Evolutionary conservation across 2,329 filamentous ascomycete genomes (phyloP).

Genomic region (Botrytis galanthina): DNA sequence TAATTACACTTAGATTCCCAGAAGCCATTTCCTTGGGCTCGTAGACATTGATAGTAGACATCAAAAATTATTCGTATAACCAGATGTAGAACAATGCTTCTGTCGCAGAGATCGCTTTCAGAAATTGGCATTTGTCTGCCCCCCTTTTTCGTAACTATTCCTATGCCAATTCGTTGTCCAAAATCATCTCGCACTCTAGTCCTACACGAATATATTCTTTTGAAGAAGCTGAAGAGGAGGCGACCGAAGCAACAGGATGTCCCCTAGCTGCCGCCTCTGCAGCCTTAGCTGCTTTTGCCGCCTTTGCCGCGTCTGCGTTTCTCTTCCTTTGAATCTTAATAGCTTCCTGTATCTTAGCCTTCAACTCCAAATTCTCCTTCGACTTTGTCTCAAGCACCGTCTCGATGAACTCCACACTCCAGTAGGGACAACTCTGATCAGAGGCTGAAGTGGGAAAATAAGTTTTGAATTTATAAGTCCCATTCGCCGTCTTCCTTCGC

Average conservation of each 20-base stretch:
- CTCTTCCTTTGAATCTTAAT: background rate
- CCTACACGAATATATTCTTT: background rate
- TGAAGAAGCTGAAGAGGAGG: background rate
- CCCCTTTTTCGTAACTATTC: background rate
- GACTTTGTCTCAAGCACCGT: background rate
- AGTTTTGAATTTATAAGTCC: background rate
- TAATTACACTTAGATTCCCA: background rate
- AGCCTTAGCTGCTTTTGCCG: no score
- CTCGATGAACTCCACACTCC: background rate
- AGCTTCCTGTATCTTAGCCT: background rate
- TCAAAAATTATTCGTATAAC: background rate
- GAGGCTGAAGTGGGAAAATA: background rate
- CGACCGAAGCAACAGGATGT: background rate
- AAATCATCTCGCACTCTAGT: background rate
- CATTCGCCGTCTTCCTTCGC: no score
- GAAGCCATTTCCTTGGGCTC: background rate
- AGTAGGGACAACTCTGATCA: background rate
- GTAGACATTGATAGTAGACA: background rate
- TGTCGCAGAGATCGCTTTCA: background rate
- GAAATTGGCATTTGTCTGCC: background rate
- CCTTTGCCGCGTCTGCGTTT: background rate
- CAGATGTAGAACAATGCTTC: background rate
- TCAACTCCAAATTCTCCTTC: background rate
- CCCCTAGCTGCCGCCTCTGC: background rate
- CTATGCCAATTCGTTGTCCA: rapidly evolving